Evolutionary conservation across 305 asterid species (phyloP).

Genomic region (Euphrasia arctica): DNA sequence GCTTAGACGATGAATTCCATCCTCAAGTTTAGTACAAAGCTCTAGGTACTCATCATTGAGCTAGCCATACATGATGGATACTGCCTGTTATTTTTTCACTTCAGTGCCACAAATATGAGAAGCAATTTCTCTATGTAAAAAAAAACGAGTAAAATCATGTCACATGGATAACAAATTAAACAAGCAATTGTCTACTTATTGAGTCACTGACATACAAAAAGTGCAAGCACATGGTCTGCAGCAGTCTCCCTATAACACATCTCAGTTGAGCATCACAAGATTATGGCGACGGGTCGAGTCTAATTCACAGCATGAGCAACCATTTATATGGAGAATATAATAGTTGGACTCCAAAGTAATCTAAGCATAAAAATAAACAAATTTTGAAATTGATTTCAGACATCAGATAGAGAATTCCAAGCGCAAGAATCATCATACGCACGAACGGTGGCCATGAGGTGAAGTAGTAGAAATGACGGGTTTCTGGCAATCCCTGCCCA

Average conservation of each 20-base stretch:
- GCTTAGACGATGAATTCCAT: no score
- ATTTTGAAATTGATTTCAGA: constrained; percentile 15
- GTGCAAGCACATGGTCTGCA: constrained; percentile 14
- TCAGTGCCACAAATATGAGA: no score
- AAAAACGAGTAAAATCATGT: no score
- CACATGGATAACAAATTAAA: background rate
- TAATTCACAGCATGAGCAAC: background rate
- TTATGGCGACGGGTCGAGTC: background rate
- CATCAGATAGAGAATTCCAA: constrained; percentile 25
- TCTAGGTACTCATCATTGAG: no score
- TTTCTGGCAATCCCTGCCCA: constrained; percentile 27
- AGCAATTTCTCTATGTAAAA: no score
- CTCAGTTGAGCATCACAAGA: constrained; percentile 2
- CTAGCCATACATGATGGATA: no score
- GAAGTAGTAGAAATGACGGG: constrained; percentile 25
- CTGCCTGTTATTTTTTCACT: no score
- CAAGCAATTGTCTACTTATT: background rate
- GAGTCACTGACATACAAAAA: constrained; percentile 21
- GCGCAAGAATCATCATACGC: constrained; percentile 28
- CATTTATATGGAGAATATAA: background rate
- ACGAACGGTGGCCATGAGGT: constrained; percentile 16
- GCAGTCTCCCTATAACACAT: background rate
- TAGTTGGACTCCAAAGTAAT: background rate
- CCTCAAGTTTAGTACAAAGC: no score
- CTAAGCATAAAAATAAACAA: background rate